Conservation (phyloP, 2,329 filamentous ascomycete genomes). For the Septoria petroselini region DNA sequence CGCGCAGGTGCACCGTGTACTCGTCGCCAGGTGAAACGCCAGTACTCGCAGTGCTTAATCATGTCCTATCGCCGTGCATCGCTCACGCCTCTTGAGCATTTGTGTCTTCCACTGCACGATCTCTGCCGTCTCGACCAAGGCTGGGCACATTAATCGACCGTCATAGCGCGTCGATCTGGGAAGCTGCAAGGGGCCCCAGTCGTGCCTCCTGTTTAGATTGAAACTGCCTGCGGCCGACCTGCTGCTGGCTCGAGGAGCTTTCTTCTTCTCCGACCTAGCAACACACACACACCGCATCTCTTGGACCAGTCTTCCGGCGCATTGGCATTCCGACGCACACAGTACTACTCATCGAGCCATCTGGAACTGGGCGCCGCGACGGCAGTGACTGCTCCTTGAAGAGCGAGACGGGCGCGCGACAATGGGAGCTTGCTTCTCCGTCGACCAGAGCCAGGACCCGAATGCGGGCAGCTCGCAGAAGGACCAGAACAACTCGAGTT, state of each 20-base stretch:
- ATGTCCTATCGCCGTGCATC: neutral
- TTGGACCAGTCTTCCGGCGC: neutral
- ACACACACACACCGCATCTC: neutral
- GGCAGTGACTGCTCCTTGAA: slow-evolving; percentile 7
- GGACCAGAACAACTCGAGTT: slow-evolving; percentile 24
- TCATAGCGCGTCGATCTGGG: no score
- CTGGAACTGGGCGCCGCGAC: slow-evolving; percentile 4
- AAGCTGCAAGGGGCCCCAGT: neutral
- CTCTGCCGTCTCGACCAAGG: neutral
- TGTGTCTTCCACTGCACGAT: neutral
- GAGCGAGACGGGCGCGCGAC: slow-evolving; percentile 2
- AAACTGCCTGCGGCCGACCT: neutral
- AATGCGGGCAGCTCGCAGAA: slow-evolving; percentile 31
- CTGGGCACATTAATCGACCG: neutral
- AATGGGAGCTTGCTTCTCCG: slow-evolving; percentile 9
- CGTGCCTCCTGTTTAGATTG: neutral
- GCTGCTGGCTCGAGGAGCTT: neutral
- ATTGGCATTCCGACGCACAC: neutral
- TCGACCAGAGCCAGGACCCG: slow-evolving; percentile 24
- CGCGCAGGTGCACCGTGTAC: neutral
- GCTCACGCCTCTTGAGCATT: neutral
- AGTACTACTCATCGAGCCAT: neutral
- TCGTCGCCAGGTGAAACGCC: neutral
- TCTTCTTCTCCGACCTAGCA: neutral
- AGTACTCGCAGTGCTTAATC: neutral